Percentiles rank a stretch among this genome's conserved stretches.
Conservation (phyloP, 1,139 yeast genomes). For the Geotrichum citri-aurantii region DNA sequence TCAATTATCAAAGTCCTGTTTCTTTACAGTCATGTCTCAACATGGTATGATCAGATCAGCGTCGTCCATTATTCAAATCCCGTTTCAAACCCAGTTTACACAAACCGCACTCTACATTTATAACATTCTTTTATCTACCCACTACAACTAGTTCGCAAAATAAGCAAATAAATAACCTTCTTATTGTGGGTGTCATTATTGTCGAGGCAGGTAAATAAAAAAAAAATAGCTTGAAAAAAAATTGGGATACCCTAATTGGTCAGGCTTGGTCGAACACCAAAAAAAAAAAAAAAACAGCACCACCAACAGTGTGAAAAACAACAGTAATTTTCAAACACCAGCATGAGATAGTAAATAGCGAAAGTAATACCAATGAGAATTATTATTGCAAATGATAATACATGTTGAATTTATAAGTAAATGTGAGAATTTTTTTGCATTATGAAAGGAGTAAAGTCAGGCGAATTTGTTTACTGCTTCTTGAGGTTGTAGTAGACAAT, state of each 20-base stretch:
- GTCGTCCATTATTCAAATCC: neutral
- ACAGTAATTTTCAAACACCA: neutral
- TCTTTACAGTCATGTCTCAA: neutral
- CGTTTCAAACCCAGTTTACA: neutral
- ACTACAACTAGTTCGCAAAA: neutral
- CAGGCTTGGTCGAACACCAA: neutral
- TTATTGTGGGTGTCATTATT: neutral
- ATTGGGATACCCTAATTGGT: neutral
- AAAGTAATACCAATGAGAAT: neutral
- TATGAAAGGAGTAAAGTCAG: neutral
- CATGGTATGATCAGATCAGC: neutral
- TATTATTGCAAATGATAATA: neutral
- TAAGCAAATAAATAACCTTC: neutral
- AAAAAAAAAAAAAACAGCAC: neutral
- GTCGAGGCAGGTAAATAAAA: neutral
- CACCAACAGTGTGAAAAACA: neutral
- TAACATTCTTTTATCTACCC: neutral
- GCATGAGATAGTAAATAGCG: neutral
- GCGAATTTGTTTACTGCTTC: constrained; percentile 25
- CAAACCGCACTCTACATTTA: neutral
- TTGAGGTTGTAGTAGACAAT: constrained; percentile 37
- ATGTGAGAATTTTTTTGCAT: neutral
- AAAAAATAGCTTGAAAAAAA: neutral
- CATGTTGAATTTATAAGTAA: neutral
- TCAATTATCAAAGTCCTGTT: neutral